Base-by-base conservation (phyloP, 106 monocot species). In the Dendrobium huoshanense region DNA sequence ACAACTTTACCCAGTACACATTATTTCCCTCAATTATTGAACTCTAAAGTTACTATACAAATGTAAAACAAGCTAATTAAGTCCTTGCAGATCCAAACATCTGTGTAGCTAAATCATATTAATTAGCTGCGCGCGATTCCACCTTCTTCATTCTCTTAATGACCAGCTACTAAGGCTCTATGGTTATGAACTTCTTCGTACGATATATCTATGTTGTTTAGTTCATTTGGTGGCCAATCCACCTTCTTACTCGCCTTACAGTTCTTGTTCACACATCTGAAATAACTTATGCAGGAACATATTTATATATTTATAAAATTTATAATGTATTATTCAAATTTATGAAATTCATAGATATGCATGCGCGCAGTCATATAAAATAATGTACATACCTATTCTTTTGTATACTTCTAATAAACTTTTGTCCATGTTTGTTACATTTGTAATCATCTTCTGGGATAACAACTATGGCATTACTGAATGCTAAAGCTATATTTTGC, bases 351-450 rank as follows among this genome's bases (percentile, higher is more conserved):
- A 64, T 2, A 64, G 0, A 27, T 27, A 27, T 27, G 3, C 5
- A 8, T 49, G 27, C 27, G 0, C 0, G 64, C 0, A 22, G n/a
- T 7, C n/a, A 1, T 19, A 58, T 17, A 19, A 17, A 27, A 27
- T 27, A 27, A 27, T 27, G 27, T 64, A 37, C 17, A 0, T 67
- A 88, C 91, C 91, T 88, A 37, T 78, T 87, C 77, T 81, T 87
- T 3, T 70, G 11, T 44, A 77, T 81, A 18, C 76, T 85, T 22
- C 22, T 56, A 55, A 87, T 91, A 24, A 70, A 83, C 77, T 91
- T 91, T 54, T 88, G 84, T 45, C 91, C 91, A 75, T 91, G 88
- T 64, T 91, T 91, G 59, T 77, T 88, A 88, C 91, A 91, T 9
- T 88, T 77, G 24, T 91, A 79, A 2, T 22, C 88, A 61, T 91